Evolutionary conservation across 2,329 filamentous ascomycete species (phyloP).

Genomic region (Emergomyces africanus): DNA sequence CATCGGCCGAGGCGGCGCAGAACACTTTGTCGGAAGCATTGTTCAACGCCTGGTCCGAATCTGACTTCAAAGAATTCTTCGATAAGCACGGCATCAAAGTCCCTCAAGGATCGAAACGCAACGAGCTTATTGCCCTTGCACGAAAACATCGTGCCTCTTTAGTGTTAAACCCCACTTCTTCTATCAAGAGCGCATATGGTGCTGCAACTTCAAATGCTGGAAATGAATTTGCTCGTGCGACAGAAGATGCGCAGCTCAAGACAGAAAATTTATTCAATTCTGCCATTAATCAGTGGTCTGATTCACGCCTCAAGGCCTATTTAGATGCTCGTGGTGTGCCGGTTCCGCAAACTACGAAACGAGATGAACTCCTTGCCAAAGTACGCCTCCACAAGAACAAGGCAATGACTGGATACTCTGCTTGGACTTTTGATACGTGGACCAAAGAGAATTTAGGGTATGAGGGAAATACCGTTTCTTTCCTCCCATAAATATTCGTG

Average conservation of each 20-base stretch:
- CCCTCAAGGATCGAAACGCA: conserved; percentile 79
- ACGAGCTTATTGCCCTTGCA: conserved; percentile 79
- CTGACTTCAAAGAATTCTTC: conserved; percentile 78
- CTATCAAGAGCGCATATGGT: conserved; percentile 41
- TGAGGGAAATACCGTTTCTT: not conserved
- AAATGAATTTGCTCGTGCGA: conserved; percentile 65
- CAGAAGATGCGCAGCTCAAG: conserved; percentile 51
- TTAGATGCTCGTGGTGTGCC: conserved; percentile 65
- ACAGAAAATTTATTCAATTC: conserved; percentile 54
- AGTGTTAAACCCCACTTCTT: conserved; percentile 18
- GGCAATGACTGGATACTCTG: conserved; percentile 52
- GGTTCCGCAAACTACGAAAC: conserved; percentile 57
- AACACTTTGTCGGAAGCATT: conserved; percentile 67
- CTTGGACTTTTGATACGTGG: conserved; percentile 72
- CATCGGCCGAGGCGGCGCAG: conserved; percentile 57
- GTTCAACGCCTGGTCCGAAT: conserved; percentile 83
- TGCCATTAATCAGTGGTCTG: conserved; percentile 53
- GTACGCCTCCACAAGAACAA: conserved; percentile 64
- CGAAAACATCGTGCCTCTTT: conserved; percentile 70
- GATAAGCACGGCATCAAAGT: conserved; percentile 85
- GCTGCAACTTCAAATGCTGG: conserved; percentile 63
- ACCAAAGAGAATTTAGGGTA: conserved; percentile 57
- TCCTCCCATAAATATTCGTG: conserved; percentile 18
- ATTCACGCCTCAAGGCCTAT: conserved; percentile 64
- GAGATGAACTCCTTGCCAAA: conserved; percentile 58